Evolutionary conservation across 2,329 filamentous ascomycete genomes (phyloP).

Genomic region (Neurospora sp.): DNA sequence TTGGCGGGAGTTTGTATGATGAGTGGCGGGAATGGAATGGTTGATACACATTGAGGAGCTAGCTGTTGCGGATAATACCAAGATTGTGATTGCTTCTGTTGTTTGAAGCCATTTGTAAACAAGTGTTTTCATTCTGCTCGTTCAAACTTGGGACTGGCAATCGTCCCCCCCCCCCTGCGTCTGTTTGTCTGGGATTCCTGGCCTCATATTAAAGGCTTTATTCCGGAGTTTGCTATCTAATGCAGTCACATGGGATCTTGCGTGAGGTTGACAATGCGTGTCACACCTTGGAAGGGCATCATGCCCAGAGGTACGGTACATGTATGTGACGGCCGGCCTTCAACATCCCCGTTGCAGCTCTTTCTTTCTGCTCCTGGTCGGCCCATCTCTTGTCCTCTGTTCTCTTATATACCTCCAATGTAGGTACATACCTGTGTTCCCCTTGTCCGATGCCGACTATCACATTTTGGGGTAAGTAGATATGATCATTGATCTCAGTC

Average conservation of each 20-base stretch:
- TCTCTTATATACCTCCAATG: background rate
- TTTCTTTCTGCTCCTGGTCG: background rate
- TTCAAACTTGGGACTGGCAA: background rate
- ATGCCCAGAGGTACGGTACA: background rate
- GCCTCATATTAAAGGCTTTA: background rate
- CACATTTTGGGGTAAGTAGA: no score
- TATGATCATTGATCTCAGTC: no score
- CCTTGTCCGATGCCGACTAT: background rate
- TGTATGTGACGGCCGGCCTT: background rate
- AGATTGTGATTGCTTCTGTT: background rate
- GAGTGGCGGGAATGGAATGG: background rate
- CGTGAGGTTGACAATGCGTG: background rate
- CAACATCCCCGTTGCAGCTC: background rate
- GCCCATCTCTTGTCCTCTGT: background rate
- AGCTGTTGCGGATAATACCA: background rate
- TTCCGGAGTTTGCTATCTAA: background rate
- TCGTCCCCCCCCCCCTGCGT: background rate
- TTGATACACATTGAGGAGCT: background rate
- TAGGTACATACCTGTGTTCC: background rate
- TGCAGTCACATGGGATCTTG: background rate
- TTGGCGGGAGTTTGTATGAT: background rate
- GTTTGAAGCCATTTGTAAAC: background rate
- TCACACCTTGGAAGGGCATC: background rate
- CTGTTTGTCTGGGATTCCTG: background rate
- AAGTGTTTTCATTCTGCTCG: background rate